phyloP scores from a whole-genome alignment of 2,329 filamentous ascomycete genomes.

The Juglanconis sp. region DNA sequence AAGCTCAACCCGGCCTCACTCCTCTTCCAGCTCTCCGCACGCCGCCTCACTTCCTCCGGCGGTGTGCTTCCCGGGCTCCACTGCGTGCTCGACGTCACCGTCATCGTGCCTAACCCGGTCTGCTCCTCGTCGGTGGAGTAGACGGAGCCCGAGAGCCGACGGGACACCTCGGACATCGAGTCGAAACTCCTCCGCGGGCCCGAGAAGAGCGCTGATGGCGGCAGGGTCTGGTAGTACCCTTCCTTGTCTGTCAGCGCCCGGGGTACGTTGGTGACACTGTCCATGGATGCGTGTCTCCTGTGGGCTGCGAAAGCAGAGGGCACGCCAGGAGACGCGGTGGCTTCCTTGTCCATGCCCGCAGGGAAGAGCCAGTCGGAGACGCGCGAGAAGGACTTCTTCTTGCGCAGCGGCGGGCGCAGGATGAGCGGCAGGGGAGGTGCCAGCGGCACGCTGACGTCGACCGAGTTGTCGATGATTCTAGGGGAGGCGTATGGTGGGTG shows the following conservation, averaged over 20 bases:
- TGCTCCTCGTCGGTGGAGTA: constrained; percentile 43
- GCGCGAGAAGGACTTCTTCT: constrained; percentile 65
- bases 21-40: constrained; percentile 38
- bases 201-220: constrained; percentile 27
- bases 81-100: constrained; percentile 28
- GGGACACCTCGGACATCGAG: constrained; percentile 32
- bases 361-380: constrained; percentile 60
- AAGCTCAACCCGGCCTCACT: constrained; percentile 18
- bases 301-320: constrained; percentile 29
- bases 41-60: constrained; percentile 27
- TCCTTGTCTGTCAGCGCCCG: constrained; percentile 48
- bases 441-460: constrained; percentile 36
- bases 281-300: constrained; percentile 39
- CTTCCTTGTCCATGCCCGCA: constrained; percentile 25
- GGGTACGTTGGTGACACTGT: constrained; percentile 54
- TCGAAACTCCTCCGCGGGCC: constrained; percentile 40
- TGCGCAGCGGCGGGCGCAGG: constrained; percentile 57
- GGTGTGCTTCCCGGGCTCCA: constrained; percentile 48
- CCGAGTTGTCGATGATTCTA: constrained; percentile 19
- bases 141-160: constrained; percentile 40
- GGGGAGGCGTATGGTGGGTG: constrained; percentile 17
- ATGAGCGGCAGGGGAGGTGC: constrained; percentile 58
- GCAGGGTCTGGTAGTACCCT: constrained; percentile 58
- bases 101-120: constrained; percentile 14
- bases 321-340: constrained; percentile 9